Base-by-base conservation (phyloP, 2,329 filamentous ascomycete genomes). In the Aureobasidium sp. region DNA sequence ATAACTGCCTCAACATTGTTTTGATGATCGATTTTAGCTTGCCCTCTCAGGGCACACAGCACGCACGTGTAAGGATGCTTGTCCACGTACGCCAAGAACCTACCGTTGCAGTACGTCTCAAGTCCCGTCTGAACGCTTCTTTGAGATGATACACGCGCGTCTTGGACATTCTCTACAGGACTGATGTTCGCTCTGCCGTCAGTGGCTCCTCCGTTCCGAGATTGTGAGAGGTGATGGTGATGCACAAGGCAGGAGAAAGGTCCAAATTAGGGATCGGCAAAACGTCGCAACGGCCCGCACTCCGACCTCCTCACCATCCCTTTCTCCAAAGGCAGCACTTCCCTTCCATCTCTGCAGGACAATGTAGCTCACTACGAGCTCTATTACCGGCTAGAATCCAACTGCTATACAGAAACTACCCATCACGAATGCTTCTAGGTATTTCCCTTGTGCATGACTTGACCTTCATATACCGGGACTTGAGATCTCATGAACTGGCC, bases 211-310 rank as follows among this genome's bases (percentile, higher is more conserved):
- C 3, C 34, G 20, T n/a, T n/a, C 36, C 51, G 24, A 55, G 8
- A 53, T 55, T 41, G 36, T 29, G 12, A 17, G 34, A 53, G 50
- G 20, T 43, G 47, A 20, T 51, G 29, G 9, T 51, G 52, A 44
- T 56, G 52, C 39, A 56, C 27, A 10, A 44, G 26, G 39, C 13
- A 56, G 52, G 52, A 34, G 37, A 44, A 43, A 34, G 26, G 26
- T 34, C n/a, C 27, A 34, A 55, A 56, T 17, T 24, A 56, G 29
- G 52, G 52, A 56, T 56, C 52, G 52, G 39, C 52, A 34, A 44
- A 34, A 32, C 24, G 52, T 10, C 12, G 39, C 37, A 44, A 44
- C 52, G 52, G 52, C 8, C 52, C 26, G 52, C 29, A 34, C 10
- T n/a, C 26, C 27, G 17, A 24, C 8, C 52, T 56, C 39, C 37